Evolutionary conservation across 805 yeast species (phyloP).

Genomic region (Metschnikowia reukaufii): DNA sequence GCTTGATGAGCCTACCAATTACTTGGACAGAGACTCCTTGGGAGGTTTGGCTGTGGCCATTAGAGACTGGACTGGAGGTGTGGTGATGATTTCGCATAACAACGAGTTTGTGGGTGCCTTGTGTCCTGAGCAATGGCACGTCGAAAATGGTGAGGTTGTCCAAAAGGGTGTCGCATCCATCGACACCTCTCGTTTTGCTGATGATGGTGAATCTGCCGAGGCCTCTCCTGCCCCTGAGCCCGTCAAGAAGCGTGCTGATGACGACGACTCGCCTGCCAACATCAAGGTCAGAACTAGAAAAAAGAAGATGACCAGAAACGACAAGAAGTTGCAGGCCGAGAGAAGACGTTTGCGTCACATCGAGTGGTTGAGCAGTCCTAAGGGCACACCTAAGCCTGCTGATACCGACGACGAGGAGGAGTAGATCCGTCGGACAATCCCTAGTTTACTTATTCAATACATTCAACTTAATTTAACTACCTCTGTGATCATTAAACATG

Average conservation of each 20-base stretch:
- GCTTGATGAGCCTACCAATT: constrained; percentile 97
- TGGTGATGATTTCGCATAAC: constrained; percentile 97
- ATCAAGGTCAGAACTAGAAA: constrained; percentile 89
- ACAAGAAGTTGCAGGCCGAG: constrained; percentile 85
- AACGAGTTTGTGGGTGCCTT: constrained; percentile 95
- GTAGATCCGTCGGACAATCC: no score
- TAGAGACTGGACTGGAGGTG: constrained; percentile 98
- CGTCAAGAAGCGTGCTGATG: constrained; percentile 50
- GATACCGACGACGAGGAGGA: constrained; percentile 90
- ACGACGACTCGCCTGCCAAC: constrained; percentile 92
- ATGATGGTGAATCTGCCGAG: constrained; percentile 52
- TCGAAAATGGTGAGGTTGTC: constrained; percentile 86
- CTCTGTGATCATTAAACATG: no score
- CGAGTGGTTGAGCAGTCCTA: constrained; percentile 93
- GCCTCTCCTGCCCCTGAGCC: constrained; percentile 38
- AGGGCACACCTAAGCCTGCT: constrained; percentile 94
- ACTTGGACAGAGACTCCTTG: constrained; percentile 94
- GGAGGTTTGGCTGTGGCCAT: constrained; percentile 98
- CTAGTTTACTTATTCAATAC: background rate
- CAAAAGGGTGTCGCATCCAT: constrained; percentile 78
- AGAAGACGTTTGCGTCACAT: constrained; percentile 92
- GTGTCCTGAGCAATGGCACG: constrained; percentile 98
- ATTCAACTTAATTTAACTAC: no score
- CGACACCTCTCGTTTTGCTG: constrained; percentile 80
- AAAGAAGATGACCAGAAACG: constrained; percentile 98